Conservation (phyloP, 495 filamentous ascomycete species). For the Penicillium bovifimosum region DNA sequence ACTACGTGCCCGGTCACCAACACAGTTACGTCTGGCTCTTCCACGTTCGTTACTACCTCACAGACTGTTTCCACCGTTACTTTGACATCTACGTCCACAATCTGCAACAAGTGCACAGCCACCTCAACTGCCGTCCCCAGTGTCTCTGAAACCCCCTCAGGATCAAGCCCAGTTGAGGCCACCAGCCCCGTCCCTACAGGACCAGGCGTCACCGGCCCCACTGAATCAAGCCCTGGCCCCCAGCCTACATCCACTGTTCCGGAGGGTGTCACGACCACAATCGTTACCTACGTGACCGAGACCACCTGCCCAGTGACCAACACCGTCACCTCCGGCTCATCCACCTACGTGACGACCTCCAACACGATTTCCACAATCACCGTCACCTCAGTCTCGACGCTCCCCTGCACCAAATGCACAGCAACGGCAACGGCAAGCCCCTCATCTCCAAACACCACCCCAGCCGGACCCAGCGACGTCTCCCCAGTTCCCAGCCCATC, state of each 20-base stretch:
- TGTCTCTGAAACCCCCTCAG: conserved; percentile 1
- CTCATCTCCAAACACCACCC: background rate
- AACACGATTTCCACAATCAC: conserved; percentile 35
- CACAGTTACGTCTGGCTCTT: conserved; percentile 32
- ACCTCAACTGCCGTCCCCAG: background rate
- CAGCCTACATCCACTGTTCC: conserved; percentile 6
- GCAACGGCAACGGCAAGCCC: conserved; percentile 8
- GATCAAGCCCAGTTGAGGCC: no score
- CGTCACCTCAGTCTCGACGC: conserved; percentile 34
- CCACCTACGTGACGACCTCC: conserved; percentile 30
- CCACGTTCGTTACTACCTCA: conserved; percentile 29
- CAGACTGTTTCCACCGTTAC: conserved; percentile 38
- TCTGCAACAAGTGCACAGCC: no score
- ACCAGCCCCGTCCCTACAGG: conserved; percentile 3
- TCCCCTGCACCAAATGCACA: conserved; percentile 30
- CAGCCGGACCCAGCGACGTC: conserved; percentile 9
- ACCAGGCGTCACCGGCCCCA: conserved; percentile 16
- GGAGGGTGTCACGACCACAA: conserved; percentile 22
- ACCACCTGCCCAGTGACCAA: conserved; percentile 23
- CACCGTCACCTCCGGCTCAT: conserved; percentile 13
- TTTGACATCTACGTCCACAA: conserved; percentile 27
- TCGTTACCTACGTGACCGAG: conserved; percentile 31
- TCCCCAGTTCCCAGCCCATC: conserved; percentile 19
- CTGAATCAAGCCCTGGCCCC: conserved; percentile 11
- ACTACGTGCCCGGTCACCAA: conserved; percentile 39